Evolutionary conservation across 2,329 filamentous ascomycete species (phyloP).

Genomic region (Fusarium chaquense): DNA sequence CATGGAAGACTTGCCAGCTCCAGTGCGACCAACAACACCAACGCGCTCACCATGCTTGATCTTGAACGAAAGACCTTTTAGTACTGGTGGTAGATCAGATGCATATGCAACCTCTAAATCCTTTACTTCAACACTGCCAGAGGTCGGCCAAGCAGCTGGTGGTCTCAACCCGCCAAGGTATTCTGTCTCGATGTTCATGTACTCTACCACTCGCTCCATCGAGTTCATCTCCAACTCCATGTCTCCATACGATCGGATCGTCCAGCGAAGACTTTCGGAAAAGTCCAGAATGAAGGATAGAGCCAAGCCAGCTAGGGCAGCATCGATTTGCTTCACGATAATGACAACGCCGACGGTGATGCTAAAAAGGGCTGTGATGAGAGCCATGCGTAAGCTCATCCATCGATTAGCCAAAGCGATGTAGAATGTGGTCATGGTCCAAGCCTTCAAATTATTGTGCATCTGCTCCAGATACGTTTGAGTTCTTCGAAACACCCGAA

Average conservation of each 20-base stretch:
- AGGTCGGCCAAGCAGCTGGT: conserved; percentile 78
- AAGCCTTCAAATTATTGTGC: conserved; percentile 74
- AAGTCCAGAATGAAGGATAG: conserved; percentile 79
- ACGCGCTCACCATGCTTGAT: conserved; percentile 74
- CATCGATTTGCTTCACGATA: conserved; percentile 71
- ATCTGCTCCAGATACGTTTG: conserved; percentile 75
- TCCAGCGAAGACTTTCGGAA: conserved; percentile 70
- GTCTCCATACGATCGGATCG: conserved; percentile 74
- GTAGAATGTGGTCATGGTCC: conserved; percentile 74
- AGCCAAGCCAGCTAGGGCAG: conserved; percentile 78
- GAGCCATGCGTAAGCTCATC: conserved; percentile 77
- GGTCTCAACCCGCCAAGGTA: conserved; percentile 70
- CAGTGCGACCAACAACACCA: conserved; percentile 80
- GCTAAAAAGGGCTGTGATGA: conserved; percentile 76
- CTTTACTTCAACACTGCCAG: conserved; percentile 77
- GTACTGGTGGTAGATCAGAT: conserved; percentile 74
- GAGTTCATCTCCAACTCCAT: conserved; percentile 83
- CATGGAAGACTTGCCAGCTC: conserved; percentile 80
- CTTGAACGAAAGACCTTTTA: conserved; percentile 75
- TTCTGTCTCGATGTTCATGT: conserved; percentile 75
- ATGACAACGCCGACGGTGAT: conserved; percentile 73
- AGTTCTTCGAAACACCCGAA: conserved; percentile 77
- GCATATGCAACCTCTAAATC: conserved; percentile 79
- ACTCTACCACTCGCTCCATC: conserved; percentile 81
- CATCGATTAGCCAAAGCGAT: conserved; percentile 79